Conservation (phyloP, 2,329 filamentous ascomycete genomes). For the Calonectria crousiana region DNA sequence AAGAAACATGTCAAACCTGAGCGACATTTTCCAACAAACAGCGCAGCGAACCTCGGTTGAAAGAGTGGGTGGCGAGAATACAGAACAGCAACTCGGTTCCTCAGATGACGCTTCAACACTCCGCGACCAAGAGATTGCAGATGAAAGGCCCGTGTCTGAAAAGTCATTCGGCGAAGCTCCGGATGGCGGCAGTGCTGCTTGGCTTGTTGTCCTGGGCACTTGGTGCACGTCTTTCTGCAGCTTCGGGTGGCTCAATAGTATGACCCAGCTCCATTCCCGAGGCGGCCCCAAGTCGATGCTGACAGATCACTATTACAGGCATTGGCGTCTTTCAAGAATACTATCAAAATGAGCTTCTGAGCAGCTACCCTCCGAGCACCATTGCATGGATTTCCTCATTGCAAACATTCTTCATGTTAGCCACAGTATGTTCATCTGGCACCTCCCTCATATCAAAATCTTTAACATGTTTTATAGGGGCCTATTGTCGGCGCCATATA, state of each 20-base stretch:
- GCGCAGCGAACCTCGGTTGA: neutral
- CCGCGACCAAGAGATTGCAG: neutral
- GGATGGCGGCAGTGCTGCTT: slow-evolving; percentile 47
- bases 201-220: slow-evolving; percentile 52
- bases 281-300: neutral
- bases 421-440: slow-evolving; percentile 45
- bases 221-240: slow-evolving; percentile 55
- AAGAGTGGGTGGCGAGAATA: neutral
- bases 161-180: neutral
- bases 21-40: neutral
- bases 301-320: slow-evolving; percentile 33
- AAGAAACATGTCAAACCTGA: neutral
- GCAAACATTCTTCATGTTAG: slow-evolving; percentile 66
- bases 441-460: neutral
- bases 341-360: slow-evolving; percentile 63
- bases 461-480: slow-evolving; percentile 51
- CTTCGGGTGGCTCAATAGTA: slow-evolving; percentile 60
- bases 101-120: neutral
- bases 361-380: slow-evolving; percentile 61
- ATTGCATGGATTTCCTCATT: slow-evolving; percentile 71
- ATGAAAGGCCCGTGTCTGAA: neutral
- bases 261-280: neutral
- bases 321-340: slow-evolving; percentile 68
- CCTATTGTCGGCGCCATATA: slow-evolving; percentile 72
- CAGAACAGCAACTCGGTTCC: neutral